These are phyloP conservation scores for Pythium insidiosum DNA, from an alignment of 352 stramenopile species.

Conservation along the genomic window DNA sequence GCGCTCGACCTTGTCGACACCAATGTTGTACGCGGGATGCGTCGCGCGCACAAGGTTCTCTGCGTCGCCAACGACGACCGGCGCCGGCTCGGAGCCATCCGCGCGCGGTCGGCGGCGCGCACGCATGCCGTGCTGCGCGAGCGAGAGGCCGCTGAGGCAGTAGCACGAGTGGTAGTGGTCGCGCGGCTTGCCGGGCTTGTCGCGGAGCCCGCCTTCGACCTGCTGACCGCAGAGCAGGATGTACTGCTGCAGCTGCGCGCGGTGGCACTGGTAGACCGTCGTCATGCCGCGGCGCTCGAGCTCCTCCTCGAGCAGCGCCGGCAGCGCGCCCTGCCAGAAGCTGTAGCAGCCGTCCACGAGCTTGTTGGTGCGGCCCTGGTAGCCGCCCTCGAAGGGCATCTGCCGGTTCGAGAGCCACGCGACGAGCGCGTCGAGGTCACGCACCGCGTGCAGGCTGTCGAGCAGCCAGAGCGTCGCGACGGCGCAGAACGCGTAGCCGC, in stretches of 20 bases:
- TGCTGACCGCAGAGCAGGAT: constrained; percentile 94
- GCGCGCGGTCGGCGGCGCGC: constrained; percentile 18
- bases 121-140: constrained; percentile 82
- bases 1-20: constrained; percentile 68
- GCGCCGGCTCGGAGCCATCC: too few relatives aligned
- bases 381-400: constrained; percentile 90
- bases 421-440: constrained; percentile 43
- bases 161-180: constrained; percentile 99
- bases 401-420: constrained; percentile 92
- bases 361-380: constrained; percentile 97
- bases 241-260: constrained; percentile 83
- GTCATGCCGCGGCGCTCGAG: constrained; percentile 26
- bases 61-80: constrained; percentile 41
- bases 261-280: constrained; percentile 60
- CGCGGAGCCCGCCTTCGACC: constrained; percentile 87
- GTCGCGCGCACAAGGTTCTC: constrained; percentile 77
- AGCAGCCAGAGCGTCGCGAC: constrained; percentile 93
- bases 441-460: constrained; percentile 42
- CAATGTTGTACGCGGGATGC: constrained; percentile 92
- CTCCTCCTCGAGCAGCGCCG: constrained; percentile 64
- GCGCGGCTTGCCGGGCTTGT: constrained; percentile 92
- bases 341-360: constrained; percentile 99
- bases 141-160: constrained; percentile 93
- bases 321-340: constrained; percentile 96
- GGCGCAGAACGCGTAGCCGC: constrained; percentile 97